Evolutionary conservation across 768 basidiomycete species (phyloP), one percentile per base, ranked within the genome.

Genomic region (Auriscalpium vulgare): DNA sequence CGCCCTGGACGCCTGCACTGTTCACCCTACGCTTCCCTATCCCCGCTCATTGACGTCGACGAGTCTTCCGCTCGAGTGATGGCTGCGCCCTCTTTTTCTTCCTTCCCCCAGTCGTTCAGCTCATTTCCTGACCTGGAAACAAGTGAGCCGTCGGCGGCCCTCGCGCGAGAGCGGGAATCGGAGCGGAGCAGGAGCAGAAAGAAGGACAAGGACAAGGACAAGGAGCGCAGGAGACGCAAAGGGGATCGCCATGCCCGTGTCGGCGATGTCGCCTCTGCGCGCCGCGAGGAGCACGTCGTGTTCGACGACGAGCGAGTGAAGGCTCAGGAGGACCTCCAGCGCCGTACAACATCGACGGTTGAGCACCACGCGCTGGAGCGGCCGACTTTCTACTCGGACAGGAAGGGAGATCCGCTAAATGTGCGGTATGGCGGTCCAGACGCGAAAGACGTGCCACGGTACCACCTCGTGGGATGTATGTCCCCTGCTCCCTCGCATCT

Each of bases 81-180:
- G 78, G 71, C 78, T 61, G 68, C 79, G 37, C 78, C 82, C 50
- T 82, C 84, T 4, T 84, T 82, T 67, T 76, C 78, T 3, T 82
- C 82, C 4, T 78, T 85, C 64, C 77, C 83, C 35, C 81, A 83
- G 1, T 81, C 83, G 2, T 89, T 88, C 66, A 66, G 77, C 13
- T 86, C 86, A 29, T 88, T 89, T 66, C 86, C 87, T 37, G 81
- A 85, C 53, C 56, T 80, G 51, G 76, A 72, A 4, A 68, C 76
- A 5, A 77, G 73, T 51, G 56, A 62, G 38, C 53, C 47, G 16
- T 52, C 66, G 68, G 56, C 63, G 43, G 50, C 21, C 56, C 47
- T 61, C 66, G 47, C 47, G 7, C 29, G 29, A 29, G 29, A 29
- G 29, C 29, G 29, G 29, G 29, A 29, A 29, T 29, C 29, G 29